A percentile compares a stretch with the other conserved stretches of the same genome.
These are phyloP conservation scores for Coemansia sp. DNA, from an alignment of 192 early-diverging fungal genomes.

Conservation along the genomic window DNA sequence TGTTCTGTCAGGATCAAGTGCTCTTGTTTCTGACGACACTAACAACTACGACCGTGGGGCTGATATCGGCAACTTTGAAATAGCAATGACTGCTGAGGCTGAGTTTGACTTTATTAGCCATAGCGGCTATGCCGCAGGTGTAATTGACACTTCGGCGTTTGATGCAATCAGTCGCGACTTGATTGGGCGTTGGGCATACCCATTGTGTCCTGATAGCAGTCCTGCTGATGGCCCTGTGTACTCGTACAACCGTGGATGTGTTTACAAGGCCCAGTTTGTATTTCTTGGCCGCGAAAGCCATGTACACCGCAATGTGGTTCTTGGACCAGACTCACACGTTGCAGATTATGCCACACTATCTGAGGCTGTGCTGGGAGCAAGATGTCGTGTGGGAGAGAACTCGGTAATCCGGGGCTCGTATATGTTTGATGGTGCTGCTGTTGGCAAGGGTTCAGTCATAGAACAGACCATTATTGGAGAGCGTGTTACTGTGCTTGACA, in stretches of 20 bases:
- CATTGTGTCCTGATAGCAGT: conserved; percentile 90
- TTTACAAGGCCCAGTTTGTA: conserved; percentile 83
- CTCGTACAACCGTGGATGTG: conserved; percentile 71
- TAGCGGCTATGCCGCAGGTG: conserved; percentile 64
- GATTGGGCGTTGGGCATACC: conserved; percentile 89
- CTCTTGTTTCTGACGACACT: conserved; percentile 60
- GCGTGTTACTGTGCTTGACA: conserved; percentile 64
- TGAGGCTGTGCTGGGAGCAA: conserved; percentile 82
- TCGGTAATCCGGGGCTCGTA: conserved; percentile 80
- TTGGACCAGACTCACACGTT: conserved; percentile 76
- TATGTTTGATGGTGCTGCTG: conserved; percentile 76
- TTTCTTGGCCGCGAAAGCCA: conserved; percentile 64
- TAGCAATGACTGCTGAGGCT: neutral
- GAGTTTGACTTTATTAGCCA: conserved; percentile 18
- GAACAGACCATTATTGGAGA: conserved; percentile 75
- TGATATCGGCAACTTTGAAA: neutral
- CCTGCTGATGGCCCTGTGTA: conserved; percentile 69
- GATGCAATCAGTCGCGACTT: conserved; percentile 77
- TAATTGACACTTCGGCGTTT: conserved; percentile 63
- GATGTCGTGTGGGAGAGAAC: conserved; percentile 77
- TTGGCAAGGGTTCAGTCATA: conserved; percentile 70
- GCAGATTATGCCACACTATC: conserved; percentile 69
- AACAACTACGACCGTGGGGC: neutral
- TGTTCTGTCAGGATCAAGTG: conserved; percentile 59
- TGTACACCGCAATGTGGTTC: conserved; percentile 76